Evolutionary conservation across 1,284 basidiomycete species (phyloP), one percentile per base, ranked within the genome.

Genomic region (Ceratobasidium sp.): DNA sequence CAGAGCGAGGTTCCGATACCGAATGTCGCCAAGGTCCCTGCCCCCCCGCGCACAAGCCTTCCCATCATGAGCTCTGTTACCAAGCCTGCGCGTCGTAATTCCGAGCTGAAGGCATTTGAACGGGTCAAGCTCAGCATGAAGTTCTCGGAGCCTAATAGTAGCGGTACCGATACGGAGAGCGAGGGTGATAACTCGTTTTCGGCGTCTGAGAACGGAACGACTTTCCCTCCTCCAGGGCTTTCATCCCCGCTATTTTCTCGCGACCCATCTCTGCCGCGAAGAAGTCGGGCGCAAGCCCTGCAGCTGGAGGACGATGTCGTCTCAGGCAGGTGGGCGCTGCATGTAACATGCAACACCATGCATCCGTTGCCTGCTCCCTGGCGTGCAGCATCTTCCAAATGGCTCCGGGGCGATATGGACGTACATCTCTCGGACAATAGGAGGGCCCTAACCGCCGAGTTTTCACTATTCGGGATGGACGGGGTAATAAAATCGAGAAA

Each of bases 361-460:
- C 23, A 20, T 1, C 74, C 64, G 3, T 28, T 76, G 33, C 74
- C 74, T 17, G 64, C 62, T 20, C 74, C 62, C 13, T 76, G 74
- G 74, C 74, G 64, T 40, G 17, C 64, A 1, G 64, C 54, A 10
- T 76, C 74, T 12, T 67, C 74, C 23, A 67, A 66, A 23, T 76
- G 74, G 74, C 74, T 76, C 26, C 48, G 65, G 17, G 74, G 74
- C 12, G 54, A 76, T 33, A 76, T 76, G 74, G 42, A 76, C 64
- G 64, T 67, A 10, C 64, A 48, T 40, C 54, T 76, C 10, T 66
- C 74, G 6, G 15, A 28, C 20, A 42, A 76, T 20, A 64, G 50
- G 46, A 40, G 64, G 20, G 57, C 74, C 3, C 12, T 76, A 13
- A 20, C 44, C 17, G 74, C 52, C 13, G 54, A 76, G 15, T 76